Percentiles rank a stretch among this genome's conserved stretches.
Conservation (phyloP, 176 grass and related monocot genomes). For the Aegilops umbellulata region DNA sequence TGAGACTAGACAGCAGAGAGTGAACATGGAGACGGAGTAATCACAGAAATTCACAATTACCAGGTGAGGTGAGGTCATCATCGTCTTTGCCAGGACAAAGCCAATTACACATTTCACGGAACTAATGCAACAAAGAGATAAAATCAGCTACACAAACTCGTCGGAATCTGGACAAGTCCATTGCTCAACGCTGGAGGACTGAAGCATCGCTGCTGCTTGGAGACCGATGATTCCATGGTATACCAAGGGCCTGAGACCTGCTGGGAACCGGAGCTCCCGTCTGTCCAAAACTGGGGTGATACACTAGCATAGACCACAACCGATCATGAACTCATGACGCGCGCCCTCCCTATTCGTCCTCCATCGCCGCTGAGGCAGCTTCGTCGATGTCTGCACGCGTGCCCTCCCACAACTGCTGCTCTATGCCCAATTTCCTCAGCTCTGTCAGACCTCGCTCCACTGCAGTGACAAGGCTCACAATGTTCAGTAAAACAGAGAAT, state of each 20-base stretch:
- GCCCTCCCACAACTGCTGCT: slow-evolving; percentile 87
- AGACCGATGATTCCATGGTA: not conserved
- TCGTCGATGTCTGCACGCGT: slow-evolving; percentile 76
- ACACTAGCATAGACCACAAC: not conserved
- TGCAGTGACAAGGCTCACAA: slow-evolving; percentile 40
- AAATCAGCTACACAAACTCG: slow-evolving; percentile 33
- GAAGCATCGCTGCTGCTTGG: not conserved
- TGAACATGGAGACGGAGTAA: not conserved
- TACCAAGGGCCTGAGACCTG: slow-evolving; percentile 15
- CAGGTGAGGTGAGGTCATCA: slow-evolving; percentile 9
- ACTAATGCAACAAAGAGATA: slow-evolving; percentile 37
- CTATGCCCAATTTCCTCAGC: slow-evolving; percentile 79
- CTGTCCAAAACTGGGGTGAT: slow-evolving; percentile 43
- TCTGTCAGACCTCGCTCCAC: slow-evolving; percentile 95
- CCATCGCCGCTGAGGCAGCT: slow-evolving; percentile 40
- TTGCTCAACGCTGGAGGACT: slow-evolving; percentile 1
- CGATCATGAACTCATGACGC: not conserved
- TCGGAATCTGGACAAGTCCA: slow-evolving; percentile 28
- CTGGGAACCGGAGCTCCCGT: slow-evolving; percentile 22
- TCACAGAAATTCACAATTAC: slow-evolving; percentile 64
- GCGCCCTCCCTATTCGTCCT: slow-evolving; percentile 50
- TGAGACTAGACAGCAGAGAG: not conserved
- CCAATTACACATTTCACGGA: slow-evolving; percentile 46
- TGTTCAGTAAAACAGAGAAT: slow-evolving; percentile 11
- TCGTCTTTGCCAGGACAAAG: slow-evolving; percentile 16